Conservation (phyloP, 805 yeast genomes). For the Diddensiella transvaalensis region DNA sequence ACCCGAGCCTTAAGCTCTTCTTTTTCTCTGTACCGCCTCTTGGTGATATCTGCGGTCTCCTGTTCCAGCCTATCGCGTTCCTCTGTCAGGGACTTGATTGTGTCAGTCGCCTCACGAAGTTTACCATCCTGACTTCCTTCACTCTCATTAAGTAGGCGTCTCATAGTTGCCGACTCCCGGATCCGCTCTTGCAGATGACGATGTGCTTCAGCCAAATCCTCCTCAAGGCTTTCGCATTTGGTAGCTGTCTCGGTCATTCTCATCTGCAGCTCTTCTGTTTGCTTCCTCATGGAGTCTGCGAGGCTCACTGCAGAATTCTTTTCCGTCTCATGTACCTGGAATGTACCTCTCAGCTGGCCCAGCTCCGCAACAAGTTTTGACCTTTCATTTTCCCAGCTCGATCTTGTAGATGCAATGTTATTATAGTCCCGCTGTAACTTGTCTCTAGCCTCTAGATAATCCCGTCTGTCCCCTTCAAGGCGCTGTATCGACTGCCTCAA, state of each 20-base stretch:
- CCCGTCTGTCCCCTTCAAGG: constrained; percentile 12
- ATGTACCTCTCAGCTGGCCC: constrained; percentile 13
- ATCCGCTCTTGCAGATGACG: constrained; percentile 73
- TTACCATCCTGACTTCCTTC: constrained; percentile 55
- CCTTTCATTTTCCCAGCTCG: constrained; percentile 20
- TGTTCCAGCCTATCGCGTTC: constrained; percentile 61
- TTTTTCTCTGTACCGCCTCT: constrained; percentile 60
- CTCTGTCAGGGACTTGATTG: constrained; percentile 49
- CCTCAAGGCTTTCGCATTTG: constrained; percentile 65
- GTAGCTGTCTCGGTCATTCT: constrained; percentile 61
- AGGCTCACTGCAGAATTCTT: constrained; percentile 12
- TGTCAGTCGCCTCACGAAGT: constrained; percentile 53
- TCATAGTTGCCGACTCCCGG: constrained; percentile 69
- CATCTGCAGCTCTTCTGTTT: constrained; percentile 41
- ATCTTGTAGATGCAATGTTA: constrained; percentile 5
- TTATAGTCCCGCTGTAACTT: constrained; percentile 17
- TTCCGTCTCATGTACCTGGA: constrained; percentile 16
- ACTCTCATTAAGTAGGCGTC: constrained; percentile 63
- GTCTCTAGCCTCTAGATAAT: background rate
- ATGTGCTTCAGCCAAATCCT: constrained; percentile 75
- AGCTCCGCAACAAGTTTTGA: constrained; percentile 16
- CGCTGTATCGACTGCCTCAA: constrained; percentile 18
- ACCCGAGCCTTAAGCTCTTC: constrained; percentile 54
- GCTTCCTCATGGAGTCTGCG: constrained; percentile 27
- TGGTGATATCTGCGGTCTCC: constrained; percentile 45